Conservation (phyloP, 768 basidiomycete genomes). For the Asterophora parasitica region DNA sequence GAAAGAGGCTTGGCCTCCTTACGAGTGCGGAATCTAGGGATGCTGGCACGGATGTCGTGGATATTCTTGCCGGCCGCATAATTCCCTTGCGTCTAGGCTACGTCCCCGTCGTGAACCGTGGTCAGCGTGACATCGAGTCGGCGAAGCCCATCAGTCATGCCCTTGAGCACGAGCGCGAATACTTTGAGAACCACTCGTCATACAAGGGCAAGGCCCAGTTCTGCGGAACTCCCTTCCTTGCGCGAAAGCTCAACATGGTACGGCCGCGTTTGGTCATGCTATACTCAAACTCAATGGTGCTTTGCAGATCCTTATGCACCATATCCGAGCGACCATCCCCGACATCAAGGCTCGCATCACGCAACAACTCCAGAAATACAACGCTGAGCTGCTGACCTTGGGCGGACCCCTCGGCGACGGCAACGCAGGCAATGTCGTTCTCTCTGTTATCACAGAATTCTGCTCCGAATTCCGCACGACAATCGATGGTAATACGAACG, state of each 20-base stretch:
- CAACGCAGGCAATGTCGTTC: conserved; percentile 86
- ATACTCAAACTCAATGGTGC: not conserved
- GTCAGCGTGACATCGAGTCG: conserved; percentile 93
- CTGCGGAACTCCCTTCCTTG: conserved; percentile 96
- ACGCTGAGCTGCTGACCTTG: conserved; percentile 72
- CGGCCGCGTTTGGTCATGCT: conserved; percentile 17
- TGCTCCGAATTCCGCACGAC: conserved; percentile 94
- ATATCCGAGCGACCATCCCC: conserved; percentile 95
- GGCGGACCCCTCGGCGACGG: conserved; percentile 85
- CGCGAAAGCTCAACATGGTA: conserved; percentile 92
- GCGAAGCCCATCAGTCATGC: conserved; percentile 82
- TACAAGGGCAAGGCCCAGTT: conserved; percentile 94
- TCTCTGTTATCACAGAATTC: conserved; percentile 98
- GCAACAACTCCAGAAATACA: conserved; percentile 87
- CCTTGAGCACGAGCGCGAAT: conserved; percentile 84
- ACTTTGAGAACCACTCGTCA: conserved; percentile 91
- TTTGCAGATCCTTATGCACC: conserved; percentile 93
- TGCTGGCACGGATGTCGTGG: conserved; percentile 95
- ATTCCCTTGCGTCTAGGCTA: conserved; percentile 96
- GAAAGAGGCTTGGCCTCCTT: conserved; percentile 6
- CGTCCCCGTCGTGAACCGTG: conserved; percentile 97
- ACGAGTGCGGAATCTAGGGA: conserved; percentile 59
- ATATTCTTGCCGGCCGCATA: conserved; percentile 95
- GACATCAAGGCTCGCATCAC: conserved; percentile 96
- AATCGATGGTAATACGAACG: conserved; percentile 97